A percentile compares a stretch with the other conserved stretches of the same genome.
phyloP scores from a whole-genome alignment of 73 alveolate genomes.

The Paramecium primaurelia region DNA sequence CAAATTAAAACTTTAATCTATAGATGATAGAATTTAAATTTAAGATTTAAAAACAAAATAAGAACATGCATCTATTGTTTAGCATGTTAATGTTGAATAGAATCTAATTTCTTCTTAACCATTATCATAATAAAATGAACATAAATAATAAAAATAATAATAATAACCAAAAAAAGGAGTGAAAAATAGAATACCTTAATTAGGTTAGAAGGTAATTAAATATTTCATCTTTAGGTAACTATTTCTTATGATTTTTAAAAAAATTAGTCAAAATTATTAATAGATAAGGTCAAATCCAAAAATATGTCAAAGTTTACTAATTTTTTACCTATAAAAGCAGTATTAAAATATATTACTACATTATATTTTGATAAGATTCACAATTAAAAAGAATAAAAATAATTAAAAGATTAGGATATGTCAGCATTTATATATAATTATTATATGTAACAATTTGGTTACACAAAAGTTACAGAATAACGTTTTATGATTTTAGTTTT shows the following conservation, averaged over 20 bases:
- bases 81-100: background rate
- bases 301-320: constrained; percentile 41
- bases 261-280: background rate
- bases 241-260: constrained; percentile 23
- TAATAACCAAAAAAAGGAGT: background rate
- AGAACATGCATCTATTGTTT: background rate
- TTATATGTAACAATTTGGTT: constrained; percentile 32
- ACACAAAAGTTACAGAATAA: constrained; percentile 45
- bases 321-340: constrained; percentile 37
- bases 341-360: constrained; percentile 36
- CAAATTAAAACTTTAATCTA: background rate
- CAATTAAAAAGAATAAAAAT: constrained; percentile 4
- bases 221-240: background rate
- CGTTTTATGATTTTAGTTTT: constrained; percentile 43
- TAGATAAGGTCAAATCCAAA: constrained; percentile 12
- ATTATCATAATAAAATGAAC: background rate
- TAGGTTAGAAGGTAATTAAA: background rate
- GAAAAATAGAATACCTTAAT: constrained; percentile 3
- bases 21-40: background rate
- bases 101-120: background rate
- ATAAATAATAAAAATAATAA: background rate
- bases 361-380: constrained; percentile 29
- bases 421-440: constrained; percentile 40
- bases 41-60: background rate
- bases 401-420: constrained; percentile 38